Evolutionary conservation across 192 early-diverging fungal species (phyloP), one percentile per base, ranked within the genome.

Genomic region (Umbelopsis isabellina): DNA sequence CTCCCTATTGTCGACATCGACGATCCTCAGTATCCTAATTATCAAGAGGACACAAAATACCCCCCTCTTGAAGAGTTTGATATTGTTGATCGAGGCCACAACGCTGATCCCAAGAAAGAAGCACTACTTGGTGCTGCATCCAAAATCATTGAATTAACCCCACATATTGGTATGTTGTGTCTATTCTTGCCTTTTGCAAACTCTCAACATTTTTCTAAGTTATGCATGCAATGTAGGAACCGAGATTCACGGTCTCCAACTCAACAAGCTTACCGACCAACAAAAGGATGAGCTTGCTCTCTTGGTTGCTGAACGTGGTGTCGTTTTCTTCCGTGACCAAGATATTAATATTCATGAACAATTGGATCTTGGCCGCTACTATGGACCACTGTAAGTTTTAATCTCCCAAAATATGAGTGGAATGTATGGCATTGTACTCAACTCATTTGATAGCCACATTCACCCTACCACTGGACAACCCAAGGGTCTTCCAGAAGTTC

Each of bases 321-420:
- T 92, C 15, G 89, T 91, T 11, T 89, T 88, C 65, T 88, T 92
- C 73, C 77, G 89, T 9, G 80, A 91, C 52, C 91, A 92, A 76
- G 86, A 90, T 53, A 49, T 90, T 22, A 81, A 79, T 25, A 68
- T 77, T 35, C 82, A 90, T 47, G 82, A 87, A 73, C 83, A 83
- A 64, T 71, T 81, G 48, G 84, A 82, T 27, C 70, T 92, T 12
- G 87, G 85, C 10, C 37, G 66, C n/a, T 76, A 80, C 25, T 85
- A 80, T 77, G 82, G 70, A 49, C 68, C 53, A 51, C 67, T 73
- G 69, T 79, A 49, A 71, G 73, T 65, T 22, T 44, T 47, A 16
- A n/a, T n/a, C 12, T 30, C 7, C 3, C 16, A n/a, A 4, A n/a
- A 30, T 3, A n/a, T 6, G 49, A 58, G 15, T 21, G 55, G 2